phyloP scores from a whole-genome alignment of 1,139 yeast species.

The Pichia sp. region DNA sequence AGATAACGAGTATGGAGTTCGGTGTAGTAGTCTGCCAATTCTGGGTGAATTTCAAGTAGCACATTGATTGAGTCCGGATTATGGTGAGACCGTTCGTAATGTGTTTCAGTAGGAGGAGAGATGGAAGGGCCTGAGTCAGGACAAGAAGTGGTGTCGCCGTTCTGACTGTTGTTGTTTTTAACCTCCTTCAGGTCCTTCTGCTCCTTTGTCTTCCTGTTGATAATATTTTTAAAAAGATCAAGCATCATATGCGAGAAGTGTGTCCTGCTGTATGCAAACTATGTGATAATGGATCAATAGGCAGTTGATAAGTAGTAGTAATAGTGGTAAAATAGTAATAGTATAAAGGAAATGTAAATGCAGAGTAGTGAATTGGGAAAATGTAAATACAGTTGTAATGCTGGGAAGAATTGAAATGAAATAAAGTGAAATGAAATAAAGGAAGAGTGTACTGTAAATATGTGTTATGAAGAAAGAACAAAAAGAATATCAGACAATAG shows the following conservation, averaged over 20 bases:
- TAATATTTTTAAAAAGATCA: slow-evolving; percentile 28
- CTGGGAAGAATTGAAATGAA: neutral
- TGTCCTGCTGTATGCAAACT: neutral
- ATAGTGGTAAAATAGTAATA: neutral
- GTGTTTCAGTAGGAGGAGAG: neutral
- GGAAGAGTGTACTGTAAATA: neutral
- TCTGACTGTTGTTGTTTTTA: neutral
- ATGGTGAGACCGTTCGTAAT: neutral
- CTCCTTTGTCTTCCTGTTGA: slow-evolving; percentile 19
- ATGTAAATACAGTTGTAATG: neutral
- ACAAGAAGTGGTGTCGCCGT: neutral
- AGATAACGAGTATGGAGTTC: slow-evolving; percentile 34
- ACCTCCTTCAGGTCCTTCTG: slow-evolving; percentile 4
- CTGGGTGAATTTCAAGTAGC: slow-evolving; percentile 15
- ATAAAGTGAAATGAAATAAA: neutral
- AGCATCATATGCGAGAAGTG: slow-evolving; percentile 20
- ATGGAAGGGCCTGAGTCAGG: neutral
- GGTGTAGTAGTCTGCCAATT: slow-evolving; percentile 23
- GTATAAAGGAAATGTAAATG: neutral
- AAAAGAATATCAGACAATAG: too few species aligned
- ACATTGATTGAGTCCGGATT: slow-evolving; percentile 7
- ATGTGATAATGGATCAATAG: neutral
- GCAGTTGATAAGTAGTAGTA: too few species aligned
- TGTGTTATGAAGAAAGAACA: neutral
- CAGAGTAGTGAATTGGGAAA: neutral